A percentile compares a stretch with the other conserved stretches of the same genome.
Evolutionary conservation across 2,329 filamentous ascomycete species (phyloP).

Genomic region (Myriosclerotinia scirpicola): DNA sequence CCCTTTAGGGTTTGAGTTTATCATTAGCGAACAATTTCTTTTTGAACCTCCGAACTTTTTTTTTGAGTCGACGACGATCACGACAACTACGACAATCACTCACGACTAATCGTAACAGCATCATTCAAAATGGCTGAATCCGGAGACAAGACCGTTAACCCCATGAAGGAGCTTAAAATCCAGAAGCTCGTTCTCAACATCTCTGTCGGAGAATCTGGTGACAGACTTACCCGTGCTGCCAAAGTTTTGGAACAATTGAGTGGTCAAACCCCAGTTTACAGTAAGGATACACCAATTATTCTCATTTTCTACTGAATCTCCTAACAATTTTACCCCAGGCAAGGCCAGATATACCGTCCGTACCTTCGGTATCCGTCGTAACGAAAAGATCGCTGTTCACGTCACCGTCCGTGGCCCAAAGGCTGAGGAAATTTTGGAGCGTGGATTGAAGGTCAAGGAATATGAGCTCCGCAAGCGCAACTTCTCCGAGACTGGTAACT

Average conservation of each 20-base stretch:
- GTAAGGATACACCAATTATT: conserved; percentile 52
- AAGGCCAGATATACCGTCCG: conserved; percentile 99
- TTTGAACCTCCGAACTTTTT: no score
- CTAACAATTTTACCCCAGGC: conserved; percentile 54
- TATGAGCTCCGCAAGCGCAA: conserved; percentile 99
- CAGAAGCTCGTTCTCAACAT: conserved; percentile 99
- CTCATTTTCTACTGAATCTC: conserved; percentile 26
- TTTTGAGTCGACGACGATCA: conserved; percentile 28
- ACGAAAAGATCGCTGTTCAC: conserved; percentile 99
- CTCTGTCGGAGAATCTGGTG: conserved; percentile 99
- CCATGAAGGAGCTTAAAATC: conserved; percentile 99
- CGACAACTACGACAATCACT: conserved; percentile 31
- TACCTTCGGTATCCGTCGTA: conserved; percentile 99
- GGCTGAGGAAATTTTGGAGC: conserved; percentile 99
- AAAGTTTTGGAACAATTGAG: conserved; percentile 99
- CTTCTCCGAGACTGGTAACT: conserved; percentile 99
- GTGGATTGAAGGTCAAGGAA: conserved; percentile 99
- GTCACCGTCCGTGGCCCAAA: conserved; percentile 99
- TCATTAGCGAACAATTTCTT: conserved; percentile 19
- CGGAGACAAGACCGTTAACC: conserved; percentile 83
- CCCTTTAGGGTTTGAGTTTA: conserved; percentile 20
- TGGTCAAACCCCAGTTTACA: conserved; percentile 99
- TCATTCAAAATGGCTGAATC: conserved; percentile 58
- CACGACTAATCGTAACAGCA: conserved; percentile 31
- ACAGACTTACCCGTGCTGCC: conserved; percentile 98